Evolutionary conservation across 1,139 yeast species (phyloP).

Genomic region (Yamadazyma songkhlaensis): DNA sequence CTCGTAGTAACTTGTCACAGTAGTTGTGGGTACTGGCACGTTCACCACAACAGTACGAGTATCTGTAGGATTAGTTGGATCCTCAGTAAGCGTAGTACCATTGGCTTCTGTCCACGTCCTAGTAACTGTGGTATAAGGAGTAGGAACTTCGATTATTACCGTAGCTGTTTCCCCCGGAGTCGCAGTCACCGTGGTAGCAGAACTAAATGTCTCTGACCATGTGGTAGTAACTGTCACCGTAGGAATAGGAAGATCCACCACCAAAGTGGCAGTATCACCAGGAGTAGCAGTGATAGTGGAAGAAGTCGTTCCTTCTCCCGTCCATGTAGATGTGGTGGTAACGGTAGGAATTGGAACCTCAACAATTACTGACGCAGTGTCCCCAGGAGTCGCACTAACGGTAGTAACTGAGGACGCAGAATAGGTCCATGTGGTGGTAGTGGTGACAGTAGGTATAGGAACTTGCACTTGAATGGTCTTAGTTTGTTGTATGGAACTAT

Average conservation of each 20-base stretch:
- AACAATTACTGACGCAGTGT: too few species aligned
- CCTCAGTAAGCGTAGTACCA: too few species aligned
- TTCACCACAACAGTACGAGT: slow-evolving; percentile 14
- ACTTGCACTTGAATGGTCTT: slow-evolving; percentile 14
- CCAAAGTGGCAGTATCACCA: slow-evolving; percentile 10
- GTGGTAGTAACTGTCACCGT: slow-evolving; percentile 17
- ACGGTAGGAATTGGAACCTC: too few species aligned
- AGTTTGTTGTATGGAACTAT: slow-evolving; percentile 7
- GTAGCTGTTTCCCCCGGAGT: slow-evolving; percentile 10
- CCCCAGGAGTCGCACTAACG: slow-evolving; percentile 2
- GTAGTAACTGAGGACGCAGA: background rate
- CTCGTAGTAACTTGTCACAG: slow-evolving; percentile 4
- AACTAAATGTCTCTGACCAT: slow-evolving; percentile 10
- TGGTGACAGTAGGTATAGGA: slow-evolving; percentile 9
- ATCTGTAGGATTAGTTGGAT: slow-evolving; percentile 9
- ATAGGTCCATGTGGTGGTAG: slow-evolving; percentile 9
- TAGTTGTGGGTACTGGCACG: slow-evolving; percentile 11
- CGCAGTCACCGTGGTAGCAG: slow-evolving; percentile 11
- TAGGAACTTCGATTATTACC: slow-evolving; percentile 11
- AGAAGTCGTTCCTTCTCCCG: too few species aligned
- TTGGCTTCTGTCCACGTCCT: too few species aligned
- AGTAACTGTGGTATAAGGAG: slow-evolving; percentile 7
- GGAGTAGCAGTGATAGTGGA: too few species aligned
- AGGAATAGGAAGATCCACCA: slow-evolving; percentile 10
- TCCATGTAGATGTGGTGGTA: too few species aligned